Evolutionary conservation across 257 asterid species (phyloP).

Genomic region (Mentha longifolia): DNA sequence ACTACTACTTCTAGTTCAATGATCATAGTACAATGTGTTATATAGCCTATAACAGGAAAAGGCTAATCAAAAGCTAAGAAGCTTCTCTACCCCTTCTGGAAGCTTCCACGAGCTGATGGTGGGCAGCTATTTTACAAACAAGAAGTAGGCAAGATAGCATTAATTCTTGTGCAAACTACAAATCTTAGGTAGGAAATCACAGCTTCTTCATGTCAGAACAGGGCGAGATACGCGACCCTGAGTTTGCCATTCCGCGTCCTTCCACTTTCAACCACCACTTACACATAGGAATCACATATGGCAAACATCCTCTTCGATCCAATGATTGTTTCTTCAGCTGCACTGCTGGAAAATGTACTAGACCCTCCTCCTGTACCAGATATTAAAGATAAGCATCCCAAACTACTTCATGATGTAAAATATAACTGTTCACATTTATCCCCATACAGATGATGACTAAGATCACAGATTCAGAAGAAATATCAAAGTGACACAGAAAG

Average conservation of each 20-base stretch:
- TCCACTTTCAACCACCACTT: not conserved
- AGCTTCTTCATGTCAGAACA: conserved; percentile 22
- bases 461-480: conserved; percentile 6
- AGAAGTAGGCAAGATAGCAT: conserved; percentile 30
- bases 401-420: not conserved
- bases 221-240: conserved; percentile 7
- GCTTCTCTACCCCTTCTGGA: conserved; percentile 30
- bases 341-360: conserved; percentile 41
- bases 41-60: conserved; percentile 26
- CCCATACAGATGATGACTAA: not conserved
- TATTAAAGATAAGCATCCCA: conserved; percentile 26
- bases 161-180: conserved; percentile 6
- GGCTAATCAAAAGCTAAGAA: conserved; percentile 24
- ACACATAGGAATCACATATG: conserved; percentile 9
- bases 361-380: conserved; percentile 65
- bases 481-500: no score
- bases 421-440: conserved; percentile 5
- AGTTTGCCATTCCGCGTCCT: conserved; percentile 15
- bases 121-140: conserved; percentile 51
- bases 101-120: conserved; percentile 45
- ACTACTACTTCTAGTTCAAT: conserved; percentile 50
- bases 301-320: conserved; percentile 25
- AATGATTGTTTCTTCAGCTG: conserved; percentile 28
- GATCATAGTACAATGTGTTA: conserved; percentile 43
- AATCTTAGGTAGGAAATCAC: conserved; percentile 20